phyloP scores from a whole-genome alignment of 2,329 filamentous ascomycete species.

The Colletotrichum sansevieriae region DNA sequence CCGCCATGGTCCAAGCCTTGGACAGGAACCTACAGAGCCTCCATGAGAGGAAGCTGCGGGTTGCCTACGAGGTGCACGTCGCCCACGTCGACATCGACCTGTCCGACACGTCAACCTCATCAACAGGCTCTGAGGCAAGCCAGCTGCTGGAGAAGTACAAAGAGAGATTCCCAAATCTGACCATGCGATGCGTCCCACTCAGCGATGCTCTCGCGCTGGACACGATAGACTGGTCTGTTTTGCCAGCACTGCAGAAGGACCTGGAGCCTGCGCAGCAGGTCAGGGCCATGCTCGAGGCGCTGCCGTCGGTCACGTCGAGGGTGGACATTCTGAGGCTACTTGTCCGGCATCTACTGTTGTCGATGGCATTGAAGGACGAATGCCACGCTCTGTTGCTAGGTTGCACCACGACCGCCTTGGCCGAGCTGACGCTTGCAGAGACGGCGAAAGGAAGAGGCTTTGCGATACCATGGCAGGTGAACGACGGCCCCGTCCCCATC shows the following conservation, averaged over 20 bases:
- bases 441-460: slow-evolving; percentile 93
- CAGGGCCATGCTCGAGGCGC: slow-evolving; percentile 65
- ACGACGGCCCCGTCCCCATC: slow-evolving; percentile 72
- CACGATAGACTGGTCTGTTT: slow-evolving; percentile 66
- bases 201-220: slow-evolving; percentile 68
- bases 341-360: slow-evolving; percentile 77
- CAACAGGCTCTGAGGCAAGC: slow-evolving; percentile 50
- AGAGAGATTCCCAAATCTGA: slow-evolving; percentile 73
- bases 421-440: slow-evolving; percentile 86
- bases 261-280: slow-evolving; percentile 59
- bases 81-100: slow-evolving; percentile 66
- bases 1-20: slow-evolving; percentile 81
- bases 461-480: slow-evolving; percentile 83
- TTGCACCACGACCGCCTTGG: slow-evolving; percentile 88
- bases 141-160: slow-evolving; percentile 67
- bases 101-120: slow-evolving; percentile 29
- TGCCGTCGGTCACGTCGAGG: slow-evolving; percentile 81
- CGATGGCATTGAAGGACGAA: slow-evolving; percentile 68
- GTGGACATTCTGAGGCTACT: slow-evolving; percentile 80
- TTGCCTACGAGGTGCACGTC: slow-evolving; percentile 76
- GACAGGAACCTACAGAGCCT: slow-evolving; percentile 77
- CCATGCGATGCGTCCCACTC: slow-evolving; percentile 74
- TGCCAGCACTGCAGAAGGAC: slow-evolving; percentile 50
- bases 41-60: slow-evolving; percentile 71
- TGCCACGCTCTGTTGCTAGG: slow-evolving; percentile 85